Conservation (phyloP, 495 filamentous ascomycete genomes). For the Neurospora sp. region DNA sequence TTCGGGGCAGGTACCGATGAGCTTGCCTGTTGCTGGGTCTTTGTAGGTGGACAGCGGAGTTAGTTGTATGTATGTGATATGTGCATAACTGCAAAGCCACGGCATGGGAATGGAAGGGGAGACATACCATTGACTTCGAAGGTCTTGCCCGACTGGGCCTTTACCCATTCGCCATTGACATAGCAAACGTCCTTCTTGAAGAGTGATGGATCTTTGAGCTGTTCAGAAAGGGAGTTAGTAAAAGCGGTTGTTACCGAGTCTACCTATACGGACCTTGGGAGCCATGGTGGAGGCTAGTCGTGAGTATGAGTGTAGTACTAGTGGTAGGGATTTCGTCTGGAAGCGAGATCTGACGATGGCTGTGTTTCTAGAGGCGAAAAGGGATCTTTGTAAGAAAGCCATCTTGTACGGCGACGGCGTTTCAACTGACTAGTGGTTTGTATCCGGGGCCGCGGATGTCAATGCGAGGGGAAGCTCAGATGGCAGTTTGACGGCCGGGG, state of each 20-base stretch:
- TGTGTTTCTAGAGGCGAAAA: slow-evolving; percentile 20
- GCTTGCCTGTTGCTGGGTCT: slow-evolving; percentile 73
- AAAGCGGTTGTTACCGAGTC: neutral
- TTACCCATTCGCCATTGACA: slow-evolving; percentile 79
- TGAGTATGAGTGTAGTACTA: slow-evolving; percentile 5
- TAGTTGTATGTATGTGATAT: neutral
- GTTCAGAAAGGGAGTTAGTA: neutral
- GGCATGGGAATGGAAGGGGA: neutral
- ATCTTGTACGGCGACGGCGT: slow-evolving; percentile 6
- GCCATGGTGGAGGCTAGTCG: slow-evolving; percentile 35
- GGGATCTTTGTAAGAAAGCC: slow-evolving; percentile 25
- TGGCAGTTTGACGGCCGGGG: neutral
- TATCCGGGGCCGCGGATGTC: neutral
- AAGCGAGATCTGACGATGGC: slow-evolving; percentile 23
- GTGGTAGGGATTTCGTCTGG: slow-evolving; percentile 25
- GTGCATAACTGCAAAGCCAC: neutral
- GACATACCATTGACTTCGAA: slow-evolving; percentile 63
- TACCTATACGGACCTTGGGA: slow-evolving; percentile 27
- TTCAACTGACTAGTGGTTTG: neutral
- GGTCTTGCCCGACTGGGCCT: slow-evolving; percentile 62
- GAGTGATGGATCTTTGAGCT: slow-evolving; percentile 73
- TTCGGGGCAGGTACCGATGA: slow-evolving; percentile 78
- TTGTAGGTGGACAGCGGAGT: neutral
- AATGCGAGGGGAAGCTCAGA: neutral
- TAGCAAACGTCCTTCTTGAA: slow-evolving; percentile 71